Conservation (phyloP, 495 filamentous ascomycete species). For the Hyphodiscus hymeniophilus region DNA sequence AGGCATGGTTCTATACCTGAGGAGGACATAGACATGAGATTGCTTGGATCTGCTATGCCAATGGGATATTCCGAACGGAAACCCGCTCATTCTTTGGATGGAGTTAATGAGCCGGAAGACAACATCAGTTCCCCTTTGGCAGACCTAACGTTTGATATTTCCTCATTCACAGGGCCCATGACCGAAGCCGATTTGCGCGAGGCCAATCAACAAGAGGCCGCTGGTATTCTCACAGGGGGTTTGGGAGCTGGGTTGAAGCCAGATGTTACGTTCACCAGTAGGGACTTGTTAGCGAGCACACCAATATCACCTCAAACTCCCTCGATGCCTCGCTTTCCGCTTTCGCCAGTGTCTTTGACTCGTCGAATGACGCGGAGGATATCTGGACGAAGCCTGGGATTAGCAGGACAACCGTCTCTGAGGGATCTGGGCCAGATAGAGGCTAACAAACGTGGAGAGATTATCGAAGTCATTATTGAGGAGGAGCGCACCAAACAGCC, state of each 20-base stretch:
- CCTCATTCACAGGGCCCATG: conserved; percentile 16
- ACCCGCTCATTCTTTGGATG: conserved; percentile 11
- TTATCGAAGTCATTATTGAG: conserved; percentile 43
- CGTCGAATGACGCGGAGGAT: conserved; percentile 12
- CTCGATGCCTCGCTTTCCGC: background rate
- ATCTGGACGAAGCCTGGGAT: conserved; percentile 19
- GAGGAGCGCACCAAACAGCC: conserved; percentile 15
- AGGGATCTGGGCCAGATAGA: conserved; percentile 38
- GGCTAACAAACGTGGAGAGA: conserved; percentile 41
- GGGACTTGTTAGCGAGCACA: conserved; percentile 32
- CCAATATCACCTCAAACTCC: conserved; percentile 20
- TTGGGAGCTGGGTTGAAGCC: conserved; percentile 36
- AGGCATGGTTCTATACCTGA: conserved; percentile 18
- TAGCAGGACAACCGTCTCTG: conserved; percentile 28
- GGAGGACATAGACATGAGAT: conserved; percentile 21
- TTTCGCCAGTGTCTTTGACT: conserved; percentile 18
- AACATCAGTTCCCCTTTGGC: conserved; percentile 4
- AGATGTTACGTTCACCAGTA: conserved; percentile 29
- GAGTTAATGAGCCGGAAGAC: conserved; percentile 16
- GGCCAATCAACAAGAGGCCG: conserved; percentile 25
- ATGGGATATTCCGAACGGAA: conserved; percentile 2
- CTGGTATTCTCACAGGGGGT: conserved; percentile 40
- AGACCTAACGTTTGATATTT: conserved; percentile 11
- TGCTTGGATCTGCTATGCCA: background rate
- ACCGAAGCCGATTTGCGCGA: conserved; percentile 10